Evolutionary conservation across 163 green algal genomes (phyloP), one percentile per base, ranked within the genome.

Genomic region (Scenedesmus sp.): DNA sequence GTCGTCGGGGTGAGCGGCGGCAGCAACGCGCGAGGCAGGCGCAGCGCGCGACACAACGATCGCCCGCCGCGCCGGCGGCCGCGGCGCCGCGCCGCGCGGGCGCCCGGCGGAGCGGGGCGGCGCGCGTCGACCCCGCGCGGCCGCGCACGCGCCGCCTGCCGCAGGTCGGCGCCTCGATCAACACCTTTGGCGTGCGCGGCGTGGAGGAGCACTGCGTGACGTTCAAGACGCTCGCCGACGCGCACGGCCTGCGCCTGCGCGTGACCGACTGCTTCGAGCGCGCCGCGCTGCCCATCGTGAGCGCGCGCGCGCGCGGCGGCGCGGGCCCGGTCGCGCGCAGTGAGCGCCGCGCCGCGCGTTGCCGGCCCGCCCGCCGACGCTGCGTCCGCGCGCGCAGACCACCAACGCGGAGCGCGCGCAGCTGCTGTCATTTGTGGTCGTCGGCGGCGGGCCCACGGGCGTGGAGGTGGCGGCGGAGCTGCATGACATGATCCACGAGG

Each of bases 381-480:
- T 9, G 39, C 51, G 33, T 63, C 10, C 24, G 22, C 62, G 28
- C 53, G 63, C 24, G 33, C 56, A 77, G 54, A 64, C 51, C 2
- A 15, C 53, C 6, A 51, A 54, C 14, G 64, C 96, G 91, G 92
- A 96, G 84, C 88, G 89, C 42, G 70, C 87, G 78, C 79, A 85
- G 80, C 87, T 98, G 82, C 92, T 98, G 60, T 95, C 89, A 1
- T 98, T 98, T 81, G 92, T 98, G 34, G 87, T 98, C 9, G 93
- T 97, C n/a, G 95, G 95, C 20, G 95, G 95, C 33, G 95, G 95
- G 1, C 95, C 95, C 50, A 98, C 95, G 0, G 95, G 95, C 14
- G 95, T 98, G 54, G 96, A 99, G 86, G 93, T 98, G 60, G 95
- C 95, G 1, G 95, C 93, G 1, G 95, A 98, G 81, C 86, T 98